Evolutionary conservation across 257 asterid genomes (phyloP).

Genomic region (Gentiana macrophylla): DNA sequence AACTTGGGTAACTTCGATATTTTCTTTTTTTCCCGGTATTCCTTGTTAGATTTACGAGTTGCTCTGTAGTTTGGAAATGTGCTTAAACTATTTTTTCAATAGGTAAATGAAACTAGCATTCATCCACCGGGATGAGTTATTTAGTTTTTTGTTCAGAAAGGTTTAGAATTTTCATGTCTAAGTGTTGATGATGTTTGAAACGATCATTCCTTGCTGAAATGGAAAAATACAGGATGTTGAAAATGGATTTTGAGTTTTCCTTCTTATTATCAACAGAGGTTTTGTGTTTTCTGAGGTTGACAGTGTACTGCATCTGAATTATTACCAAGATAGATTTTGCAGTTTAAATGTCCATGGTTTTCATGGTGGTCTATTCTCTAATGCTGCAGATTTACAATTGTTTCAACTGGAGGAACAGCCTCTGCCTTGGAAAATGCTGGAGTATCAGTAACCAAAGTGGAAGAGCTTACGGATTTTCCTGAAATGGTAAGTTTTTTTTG

Average conservation of each 20-base stretch:
- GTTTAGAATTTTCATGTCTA: background rate
- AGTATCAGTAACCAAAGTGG: constrained; percentile 83
- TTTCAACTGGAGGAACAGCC: constrained; percentile 97
- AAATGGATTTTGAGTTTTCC: no score
- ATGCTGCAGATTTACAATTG: constrained; percentile 57
- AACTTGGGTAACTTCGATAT: constrained; percentile 58
- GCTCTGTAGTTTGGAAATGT: background rate
- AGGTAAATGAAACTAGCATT: background rate
- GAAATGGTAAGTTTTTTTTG: constrained; percentile 57
- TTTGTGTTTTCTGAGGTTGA: background rate
- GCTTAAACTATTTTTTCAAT: background rate
- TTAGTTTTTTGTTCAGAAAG: no score
- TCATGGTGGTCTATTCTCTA: constrained; percentile 2
- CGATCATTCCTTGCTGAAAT: background rate
- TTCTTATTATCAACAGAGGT: background rate
- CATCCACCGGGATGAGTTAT: background rate
- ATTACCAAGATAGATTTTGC: no score
- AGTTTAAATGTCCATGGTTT: background rate
- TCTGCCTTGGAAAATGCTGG: constrained; percentile 69
- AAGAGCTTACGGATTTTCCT: constrained; percentile 82
- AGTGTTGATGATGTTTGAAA: background rate
- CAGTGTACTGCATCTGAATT: no score
- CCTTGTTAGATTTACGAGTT: background rate
- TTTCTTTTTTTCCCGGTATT: background rate
- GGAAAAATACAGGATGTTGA: no score